Conservation (phyloP, 2,329 filamentous ascomycete genomes). For the Colletotrichum simmondsii region DNA sequence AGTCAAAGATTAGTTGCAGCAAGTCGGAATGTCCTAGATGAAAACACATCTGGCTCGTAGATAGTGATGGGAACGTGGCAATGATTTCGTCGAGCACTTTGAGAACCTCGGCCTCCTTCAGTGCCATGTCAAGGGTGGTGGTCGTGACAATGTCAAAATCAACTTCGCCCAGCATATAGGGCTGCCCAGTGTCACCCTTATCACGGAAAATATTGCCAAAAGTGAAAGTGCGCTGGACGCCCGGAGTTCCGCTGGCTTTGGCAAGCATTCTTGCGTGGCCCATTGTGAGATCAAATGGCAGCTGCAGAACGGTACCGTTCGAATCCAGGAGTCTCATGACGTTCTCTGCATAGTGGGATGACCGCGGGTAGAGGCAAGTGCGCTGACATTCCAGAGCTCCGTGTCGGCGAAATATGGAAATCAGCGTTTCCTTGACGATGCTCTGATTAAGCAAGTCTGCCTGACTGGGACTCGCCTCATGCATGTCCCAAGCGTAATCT, state of each 20-base stretch:
- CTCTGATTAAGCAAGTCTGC: constrained; percentile 76
- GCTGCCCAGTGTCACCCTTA: constrained; percentile 81
- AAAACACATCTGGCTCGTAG: constrained; percentile 82
- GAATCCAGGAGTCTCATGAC: constrained; percentile 84
- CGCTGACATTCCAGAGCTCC: constrained; percentile 86
- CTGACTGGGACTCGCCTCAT: constrained; percentile 61
- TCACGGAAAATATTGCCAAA: constrained; percentile 92
- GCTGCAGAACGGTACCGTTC: constrained; percentile 87
- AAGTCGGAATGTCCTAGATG: constrained; percentile 90
- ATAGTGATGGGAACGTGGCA: constrained; percentile 80
- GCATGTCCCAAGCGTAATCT: constrained; percentile 83
- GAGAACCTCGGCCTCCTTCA: constrained; percentile 93
- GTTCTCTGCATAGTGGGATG: constrained; percentile 79
- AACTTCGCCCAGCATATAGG: constrained; percentile 85
- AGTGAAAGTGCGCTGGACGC: constrained; percentile 81
- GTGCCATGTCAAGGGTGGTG: constrained; percentile 81
- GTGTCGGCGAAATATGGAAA: constrained; percentile 85
- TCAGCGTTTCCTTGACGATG: constrained; percentile 79
- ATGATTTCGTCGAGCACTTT: constrained; percentile 96
- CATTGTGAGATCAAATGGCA: constrained; percentile 94
- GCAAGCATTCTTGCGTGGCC: constrained; percentile 89
- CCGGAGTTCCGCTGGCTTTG: constrained; percentile 69
- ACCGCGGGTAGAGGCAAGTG: constrained; percentile 83
- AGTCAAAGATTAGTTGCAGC: constrained; percentile 88
- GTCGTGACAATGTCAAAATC: constrained; percentile 96